Base-by-base conservation (phyloP, 2,329 filamentous ascomycete species). In the Penicillium sp. region DNA sequence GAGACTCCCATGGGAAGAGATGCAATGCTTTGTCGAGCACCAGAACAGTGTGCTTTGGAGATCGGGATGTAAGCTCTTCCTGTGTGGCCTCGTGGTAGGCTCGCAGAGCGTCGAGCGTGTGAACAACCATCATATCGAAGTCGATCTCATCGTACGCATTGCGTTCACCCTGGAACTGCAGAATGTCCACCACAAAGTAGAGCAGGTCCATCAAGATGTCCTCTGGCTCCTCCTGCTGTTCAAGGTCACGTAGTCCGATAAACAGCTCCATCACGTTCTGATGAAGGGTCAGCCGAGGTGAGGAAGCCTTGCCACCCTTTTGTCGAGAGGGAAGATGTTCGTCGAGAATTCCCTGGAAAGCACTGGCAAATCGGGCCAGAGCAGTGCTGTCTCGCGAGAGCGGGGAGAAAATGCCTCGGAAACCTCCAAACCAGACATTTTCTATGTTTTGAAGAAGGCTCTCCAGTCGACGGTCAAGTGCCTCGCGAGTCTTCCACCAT, bases 61-160 rank as follows among this genome's bases (percentile, higher is more conserved):
- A 36, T 54, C 45, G 45, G 5, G 46, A 51, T 5, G 65, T 62
- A 19, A 70, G 60, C 39, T 70, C 53, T 9, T 49, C 52, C 6
- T 62, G 59, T 4, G 58, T 62, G 16, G 64, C 66, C 39, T 76
- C 74, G 56, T 95, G 83, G 59, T 96, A 96, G 1, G 80, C 78
- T 34, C 83, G 80, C 17, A 98, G 71, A 2, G 89, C 87, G 65
- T 96, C 91, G 26, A 88, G 78, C 0, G 87, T 87, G 54, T 95
- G 89, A 26, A 97, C 77, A 4, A 90, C 81, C 80, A 98, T 94
- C 52, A 76, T 71, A 53, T 98, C 93, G 59, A 97, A 94, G 64
- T 97, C 91, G 48, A 98, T 87, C 68, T 98, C 93, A 55, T 98
- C 93, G 65, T 96, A 96, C 0, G 94, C 93, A 60, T 97, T 98